A percentile compares a stretch with the other conserved stretches of the same genome.
phyloP scores from a whole-genome alignment of 2,329 filamentous ascomycete species.

The Colletotrichum graminicola region DNA sequence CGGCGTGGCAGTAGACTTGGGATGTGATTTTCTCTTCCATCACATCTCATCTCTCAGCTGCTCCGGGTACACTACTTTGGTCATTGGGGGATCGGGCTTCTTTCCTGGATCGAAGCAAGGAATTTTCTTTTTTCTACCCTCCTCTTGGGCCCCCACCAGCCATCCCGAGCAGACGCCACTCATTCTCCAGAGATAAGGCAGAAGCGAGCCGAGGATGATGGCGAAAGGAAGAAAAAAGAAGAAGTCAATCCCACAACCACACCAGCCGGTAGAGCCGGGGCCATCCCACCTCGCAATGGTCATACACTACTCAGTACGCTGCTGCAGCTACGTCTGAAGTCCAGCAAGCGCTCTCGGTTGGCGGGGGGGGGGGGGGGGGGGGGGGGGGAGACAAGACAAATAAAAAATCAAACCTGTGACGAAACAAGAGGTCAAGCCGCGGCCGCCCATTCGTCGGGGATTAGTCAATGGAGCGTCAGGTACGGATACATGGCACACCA shows the following conservation, averaged over 20 bases:
- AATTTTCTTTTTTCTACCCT: background rate
- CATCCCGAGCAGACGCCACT: background rate
- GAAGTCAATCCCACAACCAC: constrained; percentile 7
- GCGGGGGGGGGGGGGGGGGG: background rate
- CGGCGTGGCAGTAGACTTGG: constrained; percentile 24
- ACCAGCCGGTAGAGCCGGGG: constrained; percentile 21
- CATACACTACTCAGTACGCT: background rate
- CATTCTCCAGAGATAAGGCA: constrained; percentile 21
- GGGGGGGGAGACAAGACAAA: background rate
- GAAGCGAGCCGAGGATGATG: constrained; percentile 4
- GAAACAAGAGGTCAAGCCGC: constrained; percentile 41
- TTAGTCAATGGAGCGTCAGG: constrained; percentile 20
- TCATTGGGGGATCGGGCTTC: constrained; percentile 7
- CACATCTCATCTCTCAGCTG: constrained; percentile 35
- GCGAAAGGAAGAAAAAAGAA: constrained; percentile 5
- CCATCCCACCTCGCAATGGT: constrained; percentile 20
- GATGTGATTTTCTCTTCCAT: constrained; percentile 38
- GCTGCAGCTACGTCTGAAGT: constrained; percentile 17
- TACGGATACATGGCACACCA: constrained; percentile 17
- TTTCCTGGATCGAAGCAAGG: constrained; percentile 20
- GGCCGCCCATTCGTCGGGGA: constrained; percentile 32
- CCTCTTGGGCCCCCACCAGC: background rate
- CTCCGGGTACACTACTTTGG: background rate
- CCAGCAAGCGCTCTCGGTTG: background rate
- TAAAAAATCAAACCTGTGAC: constrained; percentile 33